A percentile compares a stretch with the other conserved stretches of the same genome.
These are phyloP conservation scores for Chytridiales sp. DNA, from an alignment of 371 early-diverging fungal species.

Conservation along the genomic window DNA sequence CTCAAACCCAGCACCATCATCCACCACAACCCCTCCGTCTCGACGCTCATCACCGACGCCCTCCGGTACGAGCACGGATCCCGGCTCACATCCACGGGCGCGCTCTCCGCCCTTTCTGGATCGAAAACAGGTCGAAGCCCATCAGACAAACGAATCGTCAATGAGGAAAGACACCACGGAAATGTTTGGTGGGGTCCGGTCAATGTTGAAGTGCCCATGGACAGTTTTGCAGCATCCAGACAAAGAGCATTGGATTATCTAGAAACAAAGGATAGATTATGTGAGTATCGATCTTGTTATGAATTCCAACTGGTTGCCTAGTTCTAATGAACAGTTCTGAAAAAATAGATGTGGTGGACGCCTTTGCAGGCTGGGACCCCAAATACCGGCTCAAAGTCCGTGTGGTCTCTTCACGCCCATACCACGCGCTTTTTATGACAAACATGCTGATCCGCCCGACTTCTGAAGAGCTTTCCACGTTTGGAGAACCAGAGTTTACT, in stretches of 20 bases:
- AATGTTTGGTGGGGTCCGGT: constrained; percentile 96
- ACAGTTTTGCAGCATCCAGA: constrained; percentile 79
- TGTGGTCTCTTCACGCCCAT: constrained; percentile 87
- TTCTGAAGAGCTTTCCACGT: constrained; percentile 73
- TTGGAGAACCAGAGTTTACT: constrained; percentile 88
- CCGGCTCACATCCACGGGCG: constrained; percentile 84
- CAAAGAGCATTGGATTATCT: constrained; percentile 87
- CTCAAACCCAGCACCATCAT: too few relatives aligned
- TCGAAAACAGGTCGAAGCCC: constrained; percentile 68
- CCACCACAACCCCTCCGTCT: too few relatives aligned
- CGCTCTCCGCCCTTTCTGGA: constrained; percentile 80
- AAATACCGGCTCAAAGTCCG: constrained; percentile 90
- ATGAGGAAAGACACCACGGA: constrained; percentile 59
- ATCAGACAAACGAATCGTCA: constrained; percentile 93
- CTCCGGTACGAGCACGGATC: constrained; percentile 84
- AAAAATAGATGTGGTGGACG: constrained; percentile 89
- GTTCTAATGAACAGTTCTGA: not conserved
- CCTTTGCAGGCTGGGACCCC: constrained; percentile 74
- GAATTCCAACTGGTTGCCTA: not conserved
- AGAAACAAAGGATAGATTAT: constrained; percentile 79
- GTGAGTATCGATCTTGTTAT: constrained; percentile 9
- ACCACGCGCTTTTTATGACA: constrained; percentile 89
- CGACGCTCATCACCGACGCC: too few relatives aligned
- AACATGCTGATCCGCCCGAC: constrained; percentile 94
- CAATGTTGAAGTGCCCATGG: constrained; percentile 74